These are phyloP conservation scores for Zanthoxylum bungeanum DNA, from an alignment of 345 rosid genomes.

Conservation along the genomic window DNA sequence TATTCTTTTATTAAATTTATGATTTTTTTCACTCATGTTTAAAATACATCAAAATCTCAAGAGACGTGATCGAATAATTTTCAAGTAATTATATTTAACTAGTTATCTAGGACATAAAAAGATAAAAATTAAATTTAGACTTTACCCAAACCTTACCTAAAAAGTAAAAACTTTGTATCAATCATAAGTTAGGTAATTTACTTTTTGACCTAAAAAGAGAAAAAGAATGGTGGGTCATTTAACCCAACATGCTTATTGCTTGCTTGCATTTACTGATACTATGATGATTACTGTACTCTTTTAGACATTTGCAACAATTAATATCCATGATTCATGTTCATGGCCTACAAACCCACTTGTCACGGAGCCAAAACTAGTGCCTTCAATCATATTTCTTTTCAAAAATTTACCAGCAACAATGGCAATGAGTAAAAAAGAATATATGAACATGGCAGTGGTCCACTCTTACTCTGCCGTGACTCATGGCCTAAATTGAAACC, in stretches of 20 bases:
- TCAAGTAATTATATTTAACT: too few species aligned
- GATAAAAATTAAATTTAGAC: too few species aligned
- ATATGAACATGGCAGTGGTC: too few species aligned
- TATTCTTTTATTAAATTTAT: too few species aligned
- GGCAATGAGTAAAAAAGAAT: not conserved
- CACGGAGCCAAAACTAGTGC: not conserved
- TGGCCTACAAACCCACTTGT: conserved; percentile 11
- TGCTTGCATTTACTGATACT: not conserved
- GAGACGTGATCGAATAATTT: too few species aligned
- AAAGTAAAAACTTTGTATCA: not conserved
- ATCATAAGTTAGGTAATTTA: not conserved
- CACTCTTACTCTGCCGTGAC: conserved; percentile 8
- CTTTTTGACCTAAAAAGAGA: conserved; percentile 1
- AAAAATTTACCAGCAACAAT: not conserved
- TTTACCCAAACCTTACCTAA: too few species aligned
- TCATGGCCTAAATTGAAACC: not conserved
- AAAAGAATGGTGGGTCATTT: not conserved
- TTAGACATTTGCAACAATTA: not conserved
- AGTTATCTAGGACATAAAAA: too few species aligned
- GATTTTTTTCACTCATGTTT: too few species aligned
- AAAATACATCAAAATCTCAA: too few species aligned
- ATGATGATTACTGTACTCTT: not conserved
- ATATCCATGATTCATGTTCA: not conserved
- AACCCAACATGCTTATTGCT: too few species aligned
- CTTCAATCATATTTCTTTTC: not conserved